Evolutionary conservation across 108 stramenopile genomes (phyloP).

Genomic region (Mediolabrus comicus): DNA sequence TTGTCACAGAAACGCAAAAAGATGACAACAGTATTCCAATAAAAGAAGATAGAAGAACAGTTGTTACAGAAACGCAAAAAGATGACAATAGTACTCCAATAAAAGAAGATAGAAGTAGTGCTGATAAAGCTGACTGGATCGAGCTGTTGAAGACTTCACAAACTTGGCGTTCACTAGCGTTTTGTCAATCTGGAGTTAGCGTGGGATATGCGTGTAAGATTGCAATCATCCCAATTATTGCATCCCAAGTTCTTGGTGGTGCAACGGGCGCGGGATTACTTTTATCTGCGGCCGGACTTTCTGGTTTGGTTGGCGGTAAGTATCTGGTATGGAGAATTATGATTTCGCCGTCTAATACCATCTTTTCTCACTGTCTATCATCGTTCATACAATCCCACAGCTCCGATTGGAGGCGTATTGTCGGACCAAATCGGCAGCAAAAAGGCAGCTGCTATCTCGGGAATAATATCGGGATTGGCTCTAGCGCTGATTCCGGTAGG

Average conservation of each 20-base stretch:
- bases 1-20: too few species aligned
- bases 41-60: too few species aligned
- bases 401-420: conserved; percentile 57
- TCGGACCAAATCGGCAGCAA: conserved; percentile 51
- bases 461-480: conserved; percentile 45
- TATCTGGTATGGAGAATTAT: too few species aligned
- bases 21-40: too few species aligned
- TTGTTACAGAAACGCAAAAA: not conserved
- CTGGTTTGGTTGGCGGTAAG: conserved; percentile 67
- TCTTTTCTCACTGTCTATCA: too few species aligned
- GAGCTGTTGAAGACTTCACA: conserved; percentile 42
- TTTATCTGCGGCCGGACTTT: conserved; percentile 66
- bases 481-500: conserved; percentile 55
- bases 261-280: conserved; percentile 64
- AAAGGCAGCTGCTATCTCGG: conserved; percentile 47
- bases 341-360: too few species aligned
- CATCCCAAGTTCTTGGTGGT: conserved; percentile 54
- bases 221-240: conserved; percentile 67
- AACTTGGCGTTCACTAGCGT: conserved; percentile 61
- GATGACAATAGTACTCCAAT: not conserved
- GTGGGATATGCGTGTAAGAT: conserved; percentile 82
- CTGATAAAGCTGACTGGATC: conserved; percentile 45
- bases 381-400: too few species aligned
- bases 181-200: conserved; percentile 59
- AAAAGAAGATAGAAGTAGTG: not conserved